Conservation (phyloP, 805 yeast species). For the Nakazawaea pomicola region DNA sequence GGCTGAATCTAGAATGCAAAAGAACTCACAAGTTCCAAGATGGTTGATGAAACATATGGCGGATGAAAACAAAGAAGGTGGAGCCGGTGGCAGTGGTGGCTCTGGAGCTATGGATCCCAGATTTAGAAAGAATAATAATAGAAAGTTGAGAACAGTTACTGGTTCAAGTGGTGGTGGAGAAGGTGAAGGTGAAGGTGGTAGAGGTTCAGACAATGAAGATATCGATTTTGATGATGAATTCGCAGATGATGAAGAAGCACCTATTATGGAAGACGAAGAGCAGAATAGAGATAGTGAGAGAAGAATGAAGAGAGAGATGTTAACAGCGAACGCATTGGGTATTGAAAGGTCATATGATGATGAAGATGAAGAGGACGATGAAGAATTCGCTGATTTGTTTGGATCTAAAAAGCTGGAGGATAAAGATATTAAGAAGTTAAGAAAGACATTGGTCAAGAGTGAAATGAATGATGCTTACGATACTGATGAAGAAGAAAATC, state of each 20-base stretch:
- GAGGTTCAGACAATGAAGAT: constrained; percentile 84
- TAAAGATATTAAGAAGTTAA: constrained; percentile 83
- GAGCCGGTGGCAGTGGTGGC: too few species aligned
- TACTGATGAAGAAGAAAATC: constrained; percentile 78
- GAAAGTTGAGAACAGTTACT: constrained; percentile 35
- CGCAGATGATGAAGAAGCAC: constrained; percentile 98
- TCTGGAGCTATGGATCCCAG: constrained; percentile 47
- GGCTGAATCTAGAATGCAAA: constrained; percentile 92
- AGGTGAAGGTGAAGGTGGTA: constrained; percentile 24
- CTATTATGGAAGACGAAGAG: constrained; percentile 92
- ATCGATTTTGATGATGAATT: constrained; percentile 94
- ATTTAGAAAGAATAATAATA: constrained; percentile 28
- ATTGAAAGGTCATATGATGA: constrained; percentile 52
- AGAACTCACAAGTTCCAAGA: constrained; percentile 71
- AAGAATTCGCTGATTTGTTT: constrained; percentile 65
- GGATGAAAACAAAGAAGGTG: constrained; percentile 52
- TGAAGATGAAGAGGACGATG: constrained; percentile 53
- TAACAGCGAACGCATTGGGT: constrained; percentile 66
- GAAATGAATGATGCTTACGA: constrained; percentile 89
- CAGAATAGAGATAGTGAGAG: constrained; percentile 87
- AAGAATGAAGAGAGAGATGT: constrained; percentile 79
- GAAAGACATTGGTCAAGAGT: constrained; percentile 76
- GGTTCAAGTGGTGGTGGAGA: constrained; percentile 37
- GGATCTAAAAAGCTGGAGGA: constrained; percentile 70
- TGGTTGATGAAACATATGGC: constrained; percentile 94